A percentile compares a stretch with the other conserved stretches of the same genome.
phyloP scores from a whole-genome alignment of 805 yeast genomes.

The Yamadazyma kitorensis region DNA sequence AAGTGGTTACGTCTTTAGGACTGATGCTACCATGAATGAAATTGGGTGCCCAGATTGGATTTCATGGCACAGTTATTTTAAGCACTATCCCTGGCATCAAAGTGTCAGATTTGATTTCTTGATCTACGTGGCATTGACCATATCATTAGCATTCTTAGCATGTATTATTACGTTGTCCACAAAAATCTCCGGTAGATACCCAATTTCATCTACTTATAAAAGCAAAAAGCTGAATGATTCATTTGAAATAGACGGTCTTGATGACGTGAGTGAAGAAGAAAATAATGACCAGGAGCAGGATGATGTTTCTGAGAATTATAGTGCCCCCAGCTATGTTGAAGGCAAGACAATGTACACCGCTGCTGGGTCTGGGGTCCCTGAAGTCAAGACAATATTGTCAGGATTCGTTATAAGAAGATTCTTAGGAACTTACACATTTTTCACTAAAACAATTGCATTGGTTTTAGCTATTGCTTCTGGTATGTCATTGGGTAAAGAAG shows the following conservation, averaged over 20 bases:
- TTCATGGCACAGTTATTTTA: conserved; percentile 39
- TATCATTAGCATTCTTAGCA: conserved; percentile 42
- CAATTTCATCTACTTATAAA: neutral
- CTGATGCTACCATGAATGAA: conserved; percentile 2
- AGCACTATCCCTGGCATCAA: conserved; percentile 8
- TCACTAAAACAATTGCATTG: conserved; percentile 47
- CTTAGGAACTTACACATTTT: conserved; percentile 49
- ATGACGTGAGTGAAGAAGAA: neutral
- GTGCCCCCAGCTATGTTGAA: conserved; percentile 1
- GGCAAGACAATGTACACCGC: conserved; percentile 44
- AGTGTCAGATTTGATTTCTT: conserved; percentile 27
- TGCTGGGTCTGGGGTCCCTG: conserved; percentile 61
- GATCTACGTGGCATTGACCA: conserved; percentile 35
- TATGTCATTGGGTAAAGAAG: conserved; percentile 56
- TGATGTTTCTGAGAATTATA: no score
- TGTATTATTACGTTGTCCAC: conserved; percentile 47
- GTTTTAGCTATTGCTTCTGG: conserved; percentile 58
- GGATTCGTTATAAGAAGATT: conserved; percentile 56
- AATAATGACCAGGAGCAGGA: no score
- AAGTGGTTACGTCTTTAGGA: conserved; percentile 16
- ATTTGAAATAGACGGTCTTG: neutral
- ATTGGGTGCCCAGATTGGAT: conserved; percentile 40
- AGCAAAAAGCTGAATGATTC: conserved; percentile 3
- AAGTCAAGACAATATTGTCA: conserved; percentile 56
- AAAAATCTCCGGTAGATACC: conserved; percentile 27